Conservation (phyloP, 768 basidiomycete genomes). For the Boletus insuetus region DNA sequence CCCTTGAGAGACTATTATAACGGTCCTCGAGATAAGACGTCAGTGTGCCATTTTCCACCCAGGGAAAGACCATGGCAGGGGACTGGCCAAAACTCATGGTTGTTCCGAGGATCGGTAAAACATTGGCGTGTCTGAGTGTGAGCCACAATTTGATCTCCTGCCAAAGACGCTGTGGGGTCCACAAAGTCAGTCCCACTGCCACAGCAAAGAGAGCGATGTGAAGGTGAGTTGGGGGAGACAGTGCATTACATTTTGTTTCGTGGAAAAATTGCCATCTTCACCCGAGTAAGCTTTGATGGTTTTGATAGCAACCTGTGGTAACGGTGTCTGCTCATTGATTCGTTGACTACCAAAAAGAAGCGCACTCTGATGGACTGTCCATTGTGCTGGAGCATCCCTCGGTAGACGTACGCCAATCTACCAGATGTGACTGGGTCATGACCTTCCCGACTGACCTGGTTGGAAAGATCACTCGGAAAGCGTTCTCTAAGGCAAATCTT, state of each 20-base stretch:
- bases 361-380: not conserved
- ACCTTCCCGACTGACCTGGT: not conserved
- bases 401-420: constrained; percentile 2
- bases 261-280: not conserved
- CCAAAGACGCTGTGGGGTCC: not conserved
- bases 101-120: constrained; percentile 22
- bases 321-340: not conserved
- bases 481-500: too few relatives aligned
- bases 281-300: not conserved
- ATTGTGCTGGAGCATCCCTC: not conserved
- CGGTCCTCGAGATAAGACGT: constrained; percentile 17
- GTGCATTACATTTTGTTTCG: not conserved
- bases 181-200: not conserved
- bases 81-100: constrained; percentile 25
- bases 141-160: constrained; percentile 18
- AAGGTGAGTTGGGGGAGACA: too few relatives aligned
- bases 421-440: constrained; percentile 2
- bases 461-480: not conserved
- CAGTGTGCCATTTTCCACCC: constrained; percentile 23
- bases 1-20: constrained; percentile 2
- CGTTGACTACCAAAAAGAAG: not conserved
- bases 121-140: constrained; percentile 20
- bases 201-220: too few relatives aligned
- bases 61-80: constrained; percentile 27
- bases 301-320: constrained; percentile 1